Base-by-base conservation (phyloP, 2,329 filamentous ascomycete species). In the Nigrospora sphaerica region DNA sequence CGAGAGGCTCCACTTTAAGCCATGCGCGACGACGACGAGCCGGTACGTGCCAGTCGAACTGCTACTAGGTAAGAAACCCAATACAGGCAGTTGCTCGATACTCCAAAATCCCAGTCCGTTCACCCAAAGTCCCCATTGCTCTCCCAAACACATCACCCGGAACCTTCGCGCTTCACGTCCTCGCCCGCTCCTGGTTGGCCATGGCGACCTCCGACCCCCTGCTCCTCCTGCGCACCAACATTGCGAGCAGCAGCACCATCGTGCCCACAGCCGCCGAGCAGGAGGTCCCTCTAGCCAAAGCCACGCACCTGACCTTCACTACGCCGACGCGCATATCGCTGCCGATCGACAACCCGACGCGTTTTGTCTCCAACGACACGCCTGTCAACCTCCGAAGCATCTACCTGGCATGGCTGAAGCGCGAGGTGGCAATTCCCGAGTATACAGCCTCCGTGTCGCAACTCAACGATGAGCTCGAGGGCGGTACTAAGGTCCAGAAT, bases 341-440 rank as follows among this genome's bases (percentile, higher is more conserved):
- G 48, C 74, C 85, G 1, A 78, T 95, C 54, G 81, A 80, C 43
- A 77, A 78, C 13, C 76, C 84, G 11, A 98, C 93, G 55, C 88
- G 93, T 57, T 97, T 97, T 72, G 78, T 87, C 50, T 91, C 88
- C n/a, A 78, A 80, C 48, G 80, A 79, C 57, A 75, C 80, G 46
- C 77, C 85, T 5, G 83, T 95, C 58, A 88, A 96, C 63, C 75
- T 98, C 56, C 89, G 93, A 62, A 93, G 86, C 64, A 92, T 96
- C 68, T 96, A 92, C 73, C 95, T 97, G 62, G 90, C 90, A 46
- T 98, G 90, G 89, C 76, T 88, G 59, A 95, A 96, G 69, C 89
- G 90, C 65, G 92, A 97, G 70, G 82, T 86, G 46, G 82, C 86
- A 46, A 90, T 95, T 54, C 86, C 88, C 12, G 89, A 95, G 57